Evolutionary conservation across 305 asterid genomes (phyloP), one percentile per base, ranked within the genome.

Genomic region (Fraxinus paxiana): DNA sequence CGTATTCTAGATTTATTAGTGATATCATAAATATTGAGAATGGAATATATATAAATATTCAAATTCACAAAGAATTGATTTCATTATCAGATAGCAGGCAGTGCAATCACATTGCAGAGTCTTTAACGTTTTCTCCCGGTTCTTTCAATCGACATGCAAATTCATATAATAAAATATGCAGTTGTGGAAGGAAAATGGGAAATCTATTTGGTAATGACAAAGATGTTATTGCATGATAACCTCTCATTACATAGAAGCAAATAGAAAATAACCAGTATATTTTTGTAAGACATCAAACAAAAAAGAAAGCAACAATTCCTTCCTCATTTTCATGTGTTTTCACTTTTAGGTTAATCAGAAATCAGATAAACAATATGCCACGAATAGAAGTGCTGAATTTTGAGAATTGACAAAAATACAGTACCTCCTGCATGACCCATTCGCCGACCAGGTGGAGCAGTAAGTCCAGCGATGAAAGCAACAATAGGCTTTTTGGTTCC

Each of bases 391-490:
- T 10, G 51, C 2, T 73, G 71, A 67, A 75, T 35, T 15, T 73
- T 67, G 48, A 20, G 82, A 77, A 71, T 17, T 77, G 9, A 76
- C 2, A 33, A 72, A 43, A 76, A 81, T 9, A 84, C 74, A 80
- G 51, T 93, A 95, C 98, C 99, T 92, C 99, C 99, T 76, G 98
- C 98, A 79, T 95, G 98, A 77, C 98, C 98, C 98, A 95, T 95
- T 82, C 98, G 90, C 79, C 98, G 90, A 67, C 98, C 98, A 80
- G 98, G 98, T 80, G 98, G 98, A 83, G 98, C 98, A 80, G 98
- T 95, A 82, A 95, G 98, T 80, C 98, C 98, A 80, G 98, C 98
- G 81, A 93, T 95, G 83, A 95, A 95, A 82, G 97, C 97, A 81
- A 95, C 98, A 81, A 93, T 84, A 59, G 97, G 97, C 97, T 95